Conservation (phyloP, 1,284 basidiomycete species). For the Anthracocystis walkeri region DNA sequence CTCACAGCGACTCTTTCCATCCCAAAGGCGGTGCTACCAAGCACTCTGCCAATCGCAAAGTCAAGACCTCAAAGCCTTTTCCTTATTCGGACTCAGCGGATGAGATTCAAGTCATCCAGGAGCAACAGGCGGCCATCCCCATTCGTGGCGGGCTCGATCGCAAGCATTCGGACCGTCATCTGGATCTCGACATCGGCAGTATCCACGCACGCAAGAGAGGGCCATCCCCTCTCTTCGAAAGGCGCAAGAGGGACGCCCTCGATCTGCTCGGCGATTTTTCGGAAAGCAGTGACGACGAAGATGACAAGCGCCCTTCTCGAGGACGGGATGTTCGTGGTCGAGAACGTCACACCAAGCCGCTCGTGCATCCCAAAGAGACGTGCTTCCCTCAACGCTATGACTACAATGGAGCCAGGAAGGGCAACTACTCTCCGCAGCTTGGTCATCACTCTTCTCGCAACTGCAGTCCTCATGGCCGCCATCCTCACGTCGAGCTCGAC, state of each 20-base stretch:
- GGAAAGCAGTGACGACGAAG: slow-evolving; percentile 27
- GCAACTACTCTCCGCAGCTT: background rate
- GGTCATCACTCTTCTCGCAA: slow-evolving; percentile 6
- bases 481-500: background rate
- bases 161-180: slow-evolving; percentile 24
- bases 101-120: slow-evolving; percentile 42
- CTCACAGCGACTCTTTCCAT: background rate
- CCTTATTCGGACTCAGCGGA: slow-evolving; percentile 18
- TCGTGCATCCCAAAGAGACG: slow-evolving; percentile 14
- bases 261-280: slow-evolving; percentile 29
- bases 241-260: slow-evolving; percentile 29
- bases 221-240: slow-evolving; percentile 24
- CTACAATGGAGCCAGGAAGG: background rate
- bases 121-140: slow-evolving; percentile 33
- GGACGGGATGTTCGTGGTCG: slow-evolving; percentile 20
- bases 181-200: slow-evolving; percentile 39
- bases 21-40: background rate
- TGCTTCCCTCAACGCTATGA: slow-evolving; percentile 8
- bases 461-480: slow-evolving; percentile 8
- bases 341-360: slow-evolving; percentile 25
- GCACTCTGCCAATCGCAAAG: background rate
- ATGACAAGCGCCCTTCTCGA: background rate
- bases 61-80: background rate
- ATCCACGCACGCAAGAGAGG: slow-evolving; percentile 21
- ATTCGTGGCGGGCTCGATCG: slow-evolving; percentile 15